phyloP scores from a whole-genome alignment of 768 basidiomycete species.

The Nidularia pulvinata region DNA sequence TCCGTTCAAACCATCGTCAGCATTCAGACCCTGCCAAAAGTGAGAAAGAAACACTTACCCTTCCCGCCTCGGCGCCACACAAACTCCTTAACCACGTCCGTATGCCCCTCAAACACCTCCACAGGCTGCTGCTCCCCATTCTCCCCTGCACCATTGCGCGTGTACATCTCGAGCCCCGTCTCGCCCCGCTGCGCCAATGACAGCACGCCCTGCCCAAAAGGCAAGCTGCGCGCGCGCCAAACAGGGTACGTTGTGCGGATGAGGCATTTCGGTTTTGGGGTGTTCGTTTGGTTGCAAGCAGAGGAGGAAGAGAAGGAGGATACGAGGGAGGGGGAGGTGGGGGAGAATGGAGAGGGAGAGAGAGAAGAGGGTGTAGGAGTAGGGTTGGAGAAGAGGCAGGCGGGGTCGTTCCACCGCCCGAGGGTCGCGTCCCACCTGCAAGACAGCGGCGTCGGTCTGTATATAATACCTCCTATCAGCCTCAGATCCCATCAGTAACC shows the following conservation, averaged over 20 bases:
- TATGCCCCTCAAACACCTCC: conserved; percentile 83
- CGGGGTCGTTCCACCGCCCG: too few species aligned
- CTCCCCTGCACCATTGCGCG: conserved; percentile 27
- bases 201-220: conserved; percentile 89
- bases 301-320: not conserved
- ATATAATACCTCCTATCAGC: too few species aligned
- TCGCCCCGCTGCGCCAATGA: conserved; percentile 89
- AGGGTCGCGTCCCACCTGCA: too few species aligned
- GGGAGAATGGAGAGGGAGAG: too few species aligned
- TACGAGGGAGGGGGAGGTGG: too few species aligned
- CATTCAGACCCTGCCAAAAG: not conserved
- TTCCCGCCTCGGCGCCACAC: conserved; percentile 83
- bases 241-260: conserved; percentile 88
- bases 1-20: not conserved
- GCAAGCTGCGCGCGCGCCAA: conserved; percentile 91
- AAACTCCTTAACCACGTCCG: conserved; percentile 96
- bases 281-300: not conserved
- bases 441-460: too few species aligned
- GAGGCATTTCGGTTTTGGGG: conserved; percentile 37
- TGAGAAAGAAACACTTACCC: conserved; percentile 31
- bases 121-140: conserved; percentile 35
- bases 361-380: too few species aligned
- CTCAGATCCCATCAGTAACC: too few species aligned
- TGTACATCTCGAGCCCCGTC: conserved; percentile 85
- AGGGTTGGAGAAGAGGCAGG: too few species aligned